Conservation (phyloP, 768 basidiomycete species). For the Phylloporus sp. region DNA sequence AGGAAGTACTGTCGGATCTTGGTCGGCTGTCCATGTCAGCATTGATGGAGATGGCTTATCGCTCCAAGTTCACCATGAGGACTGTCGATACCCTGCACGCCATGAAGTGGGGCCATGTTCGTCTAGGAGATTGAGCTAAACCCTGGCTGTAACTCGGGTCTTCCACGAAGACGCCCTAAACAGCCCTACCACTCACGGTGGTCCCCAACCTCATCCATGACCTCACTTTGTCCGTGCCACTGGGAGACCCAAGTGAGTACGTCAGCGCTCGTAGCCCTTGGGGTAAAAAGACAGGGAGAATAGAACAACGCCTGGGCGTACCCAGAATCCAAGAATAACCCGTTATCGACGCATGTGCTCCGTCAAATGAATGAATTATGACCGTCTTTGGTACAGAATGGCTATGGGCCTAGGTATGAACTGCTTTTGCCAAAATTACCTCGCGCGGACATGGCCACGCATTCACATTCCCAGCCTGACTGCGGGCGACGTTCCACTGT, state of each 20-base stretch:
- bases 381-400: slow-evolving; percentile 17
- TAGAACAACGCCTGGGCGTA: background rate
- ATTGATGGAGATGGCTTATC: background rate
- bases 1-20: slow-evolving; percentile 3
- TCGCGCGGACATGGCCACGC: slow-evolving; percentile 2
- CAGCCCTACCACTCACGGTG: background rate
- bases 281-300: background rate
- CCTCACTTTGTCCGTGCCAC: background rate
- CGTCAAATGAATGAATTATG: slow-evolving; percentile 2
- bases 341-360: slow-evolving; percentile 17
- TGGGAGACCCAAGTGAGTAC: background rate
- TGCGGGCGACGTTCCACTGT: background rate
- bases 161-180: background rate
- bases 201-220: background rate
- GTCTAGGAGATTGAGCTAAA: background rate
- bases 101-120: background rate
- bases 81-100: background rate
- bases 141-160: background rate
- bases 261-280: slow-evolving; percentile 3
- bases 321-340: slow-evolving; percentile 18
- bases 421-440: slow-evolving; percentile 13
- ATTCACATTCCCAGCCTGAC: background rate
- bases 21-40: background rate
- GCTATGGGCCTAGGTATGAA: background rate
- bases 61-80: background rate